phyloP scores from a whole-genome alignment of 2,329 filamentous ascomycete species.

The Penicillium sp. region DNA sequence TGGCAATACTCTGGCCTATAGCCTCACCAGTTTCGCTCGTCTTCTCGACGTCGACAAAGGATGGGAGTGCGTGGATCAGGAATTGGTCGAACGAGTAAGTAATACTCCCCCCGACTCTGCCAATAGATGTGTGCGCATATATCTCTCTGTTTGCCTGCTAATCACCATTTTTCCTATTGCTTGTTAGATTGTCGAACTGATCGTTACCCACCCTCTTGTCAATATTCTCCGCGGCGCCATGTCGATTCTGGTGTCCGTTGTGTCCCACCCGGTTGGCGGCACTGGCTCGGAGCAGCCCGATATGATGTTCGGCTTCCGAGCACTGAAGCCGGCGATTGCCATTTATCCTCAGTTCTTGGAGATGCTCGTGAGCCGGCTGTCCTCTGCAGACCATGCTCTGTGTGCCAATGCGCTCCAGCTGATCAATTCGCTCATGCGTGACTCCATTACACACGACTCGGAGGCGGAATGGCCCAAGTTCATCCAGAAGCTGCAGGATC shows the following conservation, averaged over 20 bases:
- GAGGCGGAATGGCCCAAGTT: slow-evolving; percentile 91
- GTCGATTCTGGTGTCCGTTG: slow-evolving; percentile 90
- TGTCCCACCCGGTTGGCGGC: slow-evolving; percentile 71
- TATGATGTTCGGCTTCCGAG: slow-evolving; percentile 73
- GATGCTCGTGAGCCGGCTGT: slow-evolving; percentile 84
- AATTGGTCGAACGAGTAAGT: slow-evolving; percentile 57
- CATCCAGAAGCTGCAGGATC: slow-evolving; percentile 85
- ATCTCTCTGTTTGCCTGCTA: slow-evolving; percentile 1
- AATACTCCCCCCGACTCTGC: neutral
- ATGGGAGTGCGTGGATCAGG: slow-evolving; percentile 66
- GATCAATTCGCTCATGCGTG: slow-evolving; percentile 90
- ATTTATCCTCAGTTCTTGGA: slow-evolving; percentile 92
- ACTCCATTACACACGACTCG: slow-evolving; percentile 73
- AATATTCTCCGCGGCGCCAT: slow-evolving; percentile 96
- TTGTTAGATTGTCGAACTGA: slow-evolving; percentile 72
- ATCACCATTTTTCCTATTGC: slow-evolving; percentile 26
- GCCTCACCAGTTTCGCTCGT: slow-evolving; percentile 79
- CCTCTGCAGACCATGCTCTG: slow-evolving; percentile 88
- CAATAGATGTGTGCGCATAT: neutral
- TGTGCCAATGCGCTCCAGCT: slow-evolving; percentile 94
- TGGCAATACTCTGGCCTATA: slow-evolving; percentile 94
- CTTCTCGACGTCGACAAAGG: slow-evolving; percentile 95
- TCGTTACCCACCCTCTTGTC: slow-evolving; percentile 91
- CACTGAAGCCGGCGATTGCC: slow-evolving; percentile 84
- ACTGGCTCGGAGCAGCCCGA: slow-evolving; percentile 52